Conservation (phyloP, 306 rosid species). For the Purshia tridentata region DNA sequence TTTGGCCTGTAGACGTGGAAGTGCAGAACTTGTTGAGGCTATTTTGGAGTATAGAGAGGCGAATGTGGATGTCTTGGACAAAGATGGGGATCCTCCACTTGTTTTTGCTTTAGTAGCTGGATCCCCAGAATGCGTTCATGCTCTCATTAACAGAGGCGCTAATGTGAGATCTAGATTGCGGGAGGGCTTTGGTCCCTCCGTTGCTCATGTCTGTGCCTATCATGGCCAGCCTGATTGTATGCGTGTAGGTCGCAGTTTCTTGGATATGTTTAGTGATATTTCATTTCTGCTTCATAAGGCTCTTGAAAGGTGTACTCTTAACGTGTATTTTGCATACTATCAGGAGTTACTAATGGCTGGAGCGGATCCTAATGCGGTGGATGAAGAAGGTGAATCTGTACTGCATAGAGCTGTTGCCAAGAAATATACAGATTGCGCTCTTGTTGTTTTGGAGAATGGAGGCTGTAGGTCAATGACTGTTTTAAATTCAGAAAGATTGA, state of each 20-base stretch:
- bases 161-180: slow-evolving; percentile 81
- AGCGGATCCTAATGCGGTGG: slow-evolving; percentile 93
- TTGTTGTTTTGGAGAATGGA: slow-evolving; percentile 91
- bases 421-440: slow-evolving; percentile 92
- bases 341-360: slow-evolving; percentile 95
- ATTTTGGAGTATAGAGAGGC: slow-evolving; percentile 81
- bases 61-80: slow-evolving; percentile 86
- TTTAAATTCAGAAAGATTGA: slow-evolving; percentile 69
- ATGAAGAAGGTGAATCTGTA: slow-evolving; percentile 97
- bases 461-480: slow-evolving; percentile 91
- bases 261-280: slow-evolving; percentile 20
- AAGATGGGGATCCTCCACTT: slow-evolving; percentile 97
- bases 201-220: slow-evolving; percentile 95
- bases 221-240: slow-evolving; percentile 99
- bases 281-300: slow-evolving; percentile 6
- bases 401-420: slow-evolving; percentile 90
- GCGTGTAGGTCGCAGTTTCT: slow-evolving; percentile 68
- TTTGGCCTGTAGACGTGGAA: slow-evolving; percentile 94
- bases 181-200: slow-evolving; percentile 93
- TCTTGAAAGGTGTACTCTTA: slow-evolving; percentile 24
- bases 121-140: slow-evolving; percentile 81
- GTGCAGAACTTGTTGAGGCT: slow-evolving; percentile 82
- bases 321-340: slow-evolving; percentile 28
- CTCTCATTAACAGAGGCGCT: slow-evolving; percentile 80
- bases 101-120: slow-evolving; percentile 98